Evolutionary conservation across 441 rosid species (phyloP), one percentile per base, ranked within the genome.

Genomic region (Metrosideros polymorpha): DNA sequence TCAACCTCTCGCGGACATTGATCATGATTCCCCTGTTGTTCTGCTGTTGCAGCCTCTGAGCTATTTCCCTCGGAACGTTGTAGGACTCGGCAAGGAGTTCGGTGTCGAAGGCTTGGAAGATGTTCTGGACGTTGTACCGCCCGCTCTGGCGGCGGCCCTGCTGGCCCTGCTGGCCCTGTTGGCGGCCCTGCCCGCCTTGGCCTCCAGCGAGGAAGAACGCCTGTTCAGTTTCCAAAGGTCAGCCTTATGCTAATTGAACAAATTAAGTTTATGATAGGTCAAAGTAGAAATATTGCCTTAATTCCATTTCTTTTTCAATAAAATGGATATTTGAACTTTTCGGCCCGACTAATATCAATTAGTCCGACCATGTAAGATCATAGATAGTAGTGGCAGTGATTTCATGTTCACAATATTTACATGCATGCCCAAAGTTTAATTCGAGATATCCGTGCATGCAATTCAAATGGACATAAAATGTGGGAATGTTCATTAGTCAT

Each of bases 41-140:
- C 27, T 56, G 83, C 8, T n/a, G 71, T 85, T 88, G 89, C 86
- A 91, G n/a, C 54, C 30, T 86, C 84, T 71, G 85, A 15, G 66
- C 87, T 27, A 89, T n/a, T 4, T 89, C 85, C 4, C 17, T 24
- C 2, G 89, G 88, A 42, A 89, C 83, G 42, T 90, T 85, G 84
- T 83, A 91, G 18, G 91, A 85, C 87, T 90, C 90, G 1, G 92
- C 92, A 19, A 90, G 9, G 14, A 90, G 27, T 51, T 86, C 86
- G 30, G 59, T 61, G 71, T 91, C 91, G 39, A 91, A 82, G n/a
- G 84, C 89, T 19, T 43, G 83, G 84, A 91, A 89, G 6, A 91
- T 45, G 87, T 87, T 91, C 63, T 83, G 86, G 86, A 61, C 82
- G 83, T 75, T 84, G 86, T 12, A 83, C 63, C 83, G 66, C 47